A percentile compares a stretch with the other conserved stretches of the same genome.
These are phyloP conservation scores for Aegilops speltoides DNA, from an alignment of 176 grass and related monocot species.

Conservation along the genomic window DNA sequence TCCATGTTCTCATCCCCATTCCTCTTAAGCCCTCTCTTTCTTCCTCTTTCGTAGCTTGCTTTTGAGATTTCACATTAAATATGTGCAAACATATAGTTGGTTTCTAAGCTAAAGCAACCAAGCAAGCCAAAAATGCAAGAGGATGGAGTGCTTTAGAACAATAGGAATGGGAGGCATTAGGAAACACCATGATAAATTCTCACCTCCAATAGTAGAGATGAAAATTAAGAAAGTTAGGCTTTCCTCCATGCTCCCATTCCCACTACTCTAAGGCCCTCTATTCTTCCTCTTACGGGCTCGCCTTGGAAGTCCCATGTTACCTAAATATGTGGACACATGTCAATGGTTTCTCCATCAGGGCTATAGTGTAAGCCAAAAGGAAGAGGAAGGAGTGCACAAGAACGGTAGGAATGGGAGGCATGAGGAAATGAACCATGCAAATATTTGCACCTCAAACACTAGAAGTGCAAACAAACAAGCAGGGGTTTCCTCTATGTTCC, in stretches of 20 bases:
- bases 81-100: neutral
- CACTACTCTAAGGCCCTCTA: neutral
- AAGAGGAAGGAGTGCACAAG: constrained; percentile 30
- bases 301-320: neutral
- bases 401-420: constrained; percentile 22
- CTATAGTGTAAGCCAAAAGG: neutral
- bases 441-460: neutral
- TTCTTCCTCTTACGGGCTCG: neutral
- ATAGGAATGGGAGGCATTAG: neutral
- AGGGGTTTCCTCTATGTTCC: neutral
- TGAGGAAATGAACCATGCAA: constrained; percentile 5
- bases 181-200: neutral
- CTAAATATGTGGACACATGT: neutral
- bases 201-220: neutral
- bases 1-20: neutral
- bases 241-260: neutral
- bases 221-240: neutral
- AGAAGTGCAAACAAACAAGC: neutral
- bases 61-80: neutral
- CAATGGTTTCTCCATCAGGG: neutral
- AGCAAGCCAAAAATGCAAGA: neutral
- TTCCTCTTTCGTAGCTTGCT: constrained; percentile 2
- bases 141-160: neutral
- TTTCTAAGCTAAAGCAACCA: neutral
- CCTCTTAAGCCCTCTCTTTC: neutral